A percentile compares a stretch with the other conserved stretches of the same genome.
Evolutionary conservation across 805 yeast species (phyloP).

Genomic region (Myxozyma mucilagina): DNA sequence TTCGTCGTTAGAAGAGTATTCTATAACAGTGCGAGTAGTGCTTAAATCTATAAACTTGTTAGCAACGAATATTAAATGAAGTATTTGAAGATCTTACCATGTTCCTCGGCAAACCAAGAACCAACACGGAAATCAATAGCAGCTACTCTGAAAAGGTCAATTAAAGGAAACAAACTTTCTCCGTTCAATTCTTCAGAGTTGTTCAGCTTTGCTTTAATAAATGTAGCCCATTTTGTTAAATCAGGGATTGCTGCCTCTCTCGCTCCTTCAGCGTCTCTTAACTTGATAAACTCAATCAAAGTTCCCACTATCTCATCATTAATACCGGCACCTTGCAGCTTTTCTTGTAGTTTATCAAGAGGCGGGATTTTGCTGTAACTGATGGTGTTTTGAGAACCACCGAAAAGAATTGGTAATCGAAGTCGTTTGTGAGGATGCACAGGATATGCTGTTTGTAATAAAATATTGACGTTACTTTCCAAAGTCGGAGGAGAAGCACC

Average conservation of each 20-base stretch:
- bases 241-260: slow-evolving; percentile 23
- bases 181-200: background rate
- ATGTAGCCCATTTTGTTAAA: slow-evolving; percentile 23
- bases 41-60: slow-evolving; percentile 1
- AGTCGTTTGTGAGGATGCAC: slow-evolving; percentile 29
- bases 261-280: slow-evolving; percentile 23
- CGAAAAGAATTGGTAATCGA: slow-evolving; percentile 19
- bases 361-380: slow-evolving; percentile 31
- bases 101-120: slow-evolving; percentile 35
- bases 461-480: slow-evolving; percentile 27
- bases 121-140: slow-evolving; percentile 31
- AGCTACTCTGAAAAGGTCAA: slow-evolving; percentile 34
- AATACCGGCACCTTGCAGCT: slow-evolving; percentile 6
- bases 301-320: slow-evolving; percentile 8
- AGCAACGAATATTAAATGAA: background rate
- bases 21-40: slow-evolving; percentile 18
- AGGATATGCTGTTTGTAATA: slow-evolving; percentile 29
- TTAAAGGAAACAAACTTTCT: slow-evolving; percentile 29
- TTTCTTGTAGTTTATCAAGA: slow-evolving; percentile 24
- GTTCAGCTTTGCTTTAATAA: slow-evolving; percentile 2
- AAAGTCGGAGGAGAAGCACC: slow-evolving; percentile 33
- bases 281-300: slow-evolving; percentile 20
- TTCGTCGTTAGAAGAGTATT: slow-evolving; percentile 9
- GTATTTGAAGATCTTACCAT: background rate
- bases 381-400: slow-evolving; percentile 19